A percentile compares a stretch with the other conserved stretches of the same genome.
Conservation (phyloP, 23 red algal species). For the Agarophyton chilense region DNA sequence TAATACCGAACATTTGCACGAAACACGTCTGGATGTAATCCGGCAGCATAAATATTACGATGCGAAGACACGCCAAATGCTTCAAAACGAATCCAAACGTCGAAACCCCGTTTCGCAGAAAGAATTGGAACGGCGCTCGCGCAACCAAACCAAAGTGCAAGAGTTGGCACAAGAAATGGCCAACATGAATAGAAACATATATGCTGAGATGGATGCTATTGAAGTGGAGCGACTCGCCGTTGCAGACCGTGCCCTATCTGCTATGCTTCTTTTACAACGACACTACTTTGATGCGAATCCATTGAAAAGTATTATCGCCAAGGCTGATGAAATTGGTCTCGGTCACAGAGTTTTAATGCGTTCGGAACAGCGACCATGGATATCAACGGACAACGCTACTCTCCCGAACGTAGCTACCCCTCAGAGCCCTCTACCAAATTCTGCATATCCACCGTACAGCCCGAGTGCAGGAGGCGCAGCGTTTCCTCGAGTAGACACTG, state of each 20-base stretch:
- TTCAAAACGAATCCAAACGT: slow-evolving; percentile 21
- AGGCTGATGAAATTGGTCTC: slow-evolving; percentile 41
- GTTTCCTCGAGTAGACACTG: slow-evolving; percentile 21
- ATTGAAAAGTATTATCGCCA: neutral
- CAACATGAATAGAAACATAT: slow-evolving; percentile 43
- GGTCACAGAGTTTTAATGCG: slow-evolving; percentile 53
- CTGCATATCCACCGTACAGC: slow-evolving; percentile 1
- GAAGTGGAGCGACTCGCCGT: slow-evolving; percentile 66
- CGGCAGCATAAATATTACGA: slow-evolving; percentile 54
- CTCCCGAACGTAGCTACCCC: neutral
- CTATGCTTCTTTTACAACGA: slow-evolving; percentile 53
- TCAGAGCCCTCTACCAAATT: neutral
- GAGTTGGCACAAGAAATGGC: slow-evolving; percentile 38
- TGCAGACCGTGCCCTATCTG: slow-evolving; percentile 39
- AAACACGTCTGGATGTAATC: slow-evolving; percentile 38
- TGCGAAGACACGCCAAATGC: slow-evolving; percentile 43
- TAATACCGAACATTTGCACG: slow-evolving; percentile 31
- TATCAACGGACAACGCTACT: slow-evolving; percentile 18
- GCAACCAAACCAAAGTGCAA: slow-evolving; percentile 53
- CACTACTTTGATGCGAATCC: slow-evolving; percentile 58
- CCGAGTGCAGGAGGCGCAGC: neutral
- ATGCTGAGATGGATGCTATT: slow-evolving; percentile 57
- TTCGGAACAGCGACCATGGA: slow-evolving; percentile 45
- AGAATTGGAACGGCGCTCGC: slow-evolving; percentile 37
- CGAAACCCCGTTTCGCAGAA: slow-evolving; percentile 12